Evolutionary conservation across 495 filamentous ascomycete genomes (phyloP).

Genomic region (Viridothelium virens): DNA sequence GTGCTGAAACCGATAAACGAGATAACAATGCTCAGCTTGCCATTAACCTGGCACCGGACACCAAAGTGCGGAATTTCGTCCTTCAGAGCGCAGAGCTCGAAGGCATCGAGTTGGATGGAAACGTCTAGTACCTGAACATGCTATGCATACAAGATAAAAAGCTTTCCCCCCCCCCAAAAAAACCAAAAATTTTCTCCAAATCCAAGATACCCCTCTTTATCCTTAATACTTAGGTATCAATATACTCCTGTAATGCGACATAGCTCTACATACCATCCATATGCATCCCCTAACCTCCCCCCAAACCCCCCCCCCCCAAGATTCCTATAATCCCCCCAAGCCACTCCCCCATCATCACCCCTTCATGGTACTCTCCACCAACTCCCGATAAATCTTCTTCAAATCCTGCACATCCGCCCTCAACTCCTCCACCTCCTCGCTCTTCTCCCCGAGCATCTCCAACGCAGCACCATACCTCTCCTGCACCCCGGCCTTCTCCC

Average conservation of each 20-base stretch:
- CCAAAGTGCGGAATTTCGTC: conserved; percentile 62
- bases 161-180: neutral
- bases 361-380: conserved; percentile 76
- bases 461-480: conserved; percentile 79
- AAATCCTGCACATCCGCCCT: conserved; percentile 81
- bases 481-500: conserved; percentile 54
- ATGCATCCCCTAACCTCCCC: neutral
- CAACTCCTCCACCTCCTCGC: conserved; percentile 85
- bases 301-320: neutral
- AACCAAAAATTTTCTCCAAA: neutral
- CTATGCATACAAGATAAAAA: neutral
- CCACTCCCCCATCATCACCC: conserved; percentile 32
- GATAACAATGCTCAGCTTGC: conserved; percentile 64
- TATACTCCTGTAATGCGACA: neutral
- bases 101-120: conserved; percentile 58
- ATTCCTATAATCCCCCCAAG: neutral
- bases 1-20: conserved; percentile 73
- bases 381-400: conserved; percentile 88
- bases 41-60: conserved; percentile 78
- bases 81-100: conserved; percentile 72
- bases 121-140: neutral
- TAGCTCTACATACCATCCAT: neutral
- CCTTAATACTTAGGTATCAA: neutral
- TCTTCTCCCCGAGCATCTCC: conserved; percentile 95
- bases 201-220: neutral